Evolutionary conservation across 768 basidiomycete genomes (phyloP).

Genomic region (Mycena galopus): DNA sequence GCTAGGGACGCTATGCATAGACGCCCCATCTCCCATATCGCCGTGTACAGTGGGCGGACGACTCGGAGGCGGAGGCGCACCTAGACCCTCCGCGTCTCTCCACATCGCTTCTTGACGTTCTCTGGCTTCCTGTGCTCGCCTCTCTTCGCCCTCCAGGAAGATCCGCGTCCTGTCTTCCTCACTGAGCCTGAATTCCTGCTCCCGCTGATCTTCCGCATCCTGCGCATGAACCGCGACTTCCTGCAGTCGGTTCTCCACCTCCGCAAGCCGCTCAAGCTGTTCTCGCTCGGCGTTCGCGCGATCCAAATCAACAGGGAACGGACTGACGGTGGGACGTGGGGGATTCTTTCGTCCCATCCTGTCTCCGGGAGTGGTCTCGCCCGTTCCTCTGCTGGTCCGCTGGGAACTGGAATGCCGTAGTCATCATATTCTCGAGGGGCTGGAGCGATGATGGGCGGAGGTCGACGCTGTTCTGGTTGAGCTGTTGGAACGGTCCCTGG

Average conservation of each 20-base stretch:
- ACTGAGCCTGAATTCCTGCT: constrained; percentile 70
- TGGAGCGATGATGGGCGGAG: no score
- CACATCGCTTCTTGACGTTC: constrained; percentile 64
- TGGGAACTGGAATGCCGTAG: neutral
- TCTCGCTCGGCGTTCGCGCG: constrained; percentile 63
- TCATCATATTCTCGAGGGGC: neutral
- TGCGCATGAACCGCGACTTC: constrained; percentile 63
- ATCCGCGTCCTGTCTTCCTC: constrained; percentile 75
- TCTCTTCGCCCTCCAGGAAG: constrained; percentile 70
- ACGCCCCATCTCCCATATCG: constrained; percentile 51
- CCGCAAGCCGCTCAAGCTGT: constrained; percentile 68
- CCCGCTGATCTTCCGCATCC: constrained; percentile 74
- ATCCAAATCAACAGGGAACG: constrained; percentile 52
- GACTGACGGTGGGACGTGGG: constrained; percentile 51
- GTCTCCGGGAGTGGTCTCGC: constrained; percentile 34
- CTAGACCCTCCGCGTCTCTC: constrained; percentile 54
- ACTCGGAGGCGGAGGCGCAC: constrained; percentile 53
- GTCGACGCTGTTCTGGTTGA: neutral
- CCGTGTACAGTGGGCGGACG: constrained; percentile 39
- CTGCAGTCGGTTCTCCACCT: constrained; percentile 64
- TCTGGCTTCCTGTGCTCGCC: constrained; percentile 68
- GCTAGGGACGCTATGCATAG: constrained; percentile 53
- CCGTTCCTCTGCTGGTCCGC: no score
- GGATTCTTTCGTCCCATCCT: constrained; percentile 31
- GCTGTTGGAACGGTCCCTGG: neutral